Percentiles rank a stretch among this genome's conserved stretches.
Conservation (phyloP, 176 grass and related monocot genomes). For the Ampelocalamus luodianensis region DNA sequence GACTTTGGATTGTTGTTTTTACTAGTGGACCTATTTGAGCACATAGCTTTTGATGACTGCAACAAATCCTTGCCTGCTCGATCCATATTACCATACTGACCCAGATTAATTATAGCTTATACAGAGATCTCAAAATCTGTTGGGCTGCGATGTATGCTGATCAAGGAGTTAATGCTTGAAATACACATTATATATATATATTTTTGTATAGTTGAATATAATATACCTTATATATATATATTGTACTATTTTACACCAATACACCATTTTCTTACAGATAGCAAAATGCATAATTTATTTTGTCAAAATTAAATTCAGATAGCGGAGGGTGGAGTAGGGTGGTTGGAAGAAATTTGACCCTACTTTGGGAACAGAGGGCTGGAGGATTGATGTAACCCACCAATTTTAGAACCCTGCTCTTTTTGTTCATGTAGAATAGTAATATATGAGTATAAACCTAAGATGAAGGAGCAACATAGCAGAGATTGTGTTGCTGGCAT, state of each 20-base stretch:
- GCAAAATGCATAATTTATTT: background rate
- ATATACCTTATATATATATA: background rate
- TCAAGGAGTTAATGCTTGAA: background rate
- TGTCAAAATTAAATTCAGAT: background rate
- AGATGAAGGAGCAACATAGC: background rate
- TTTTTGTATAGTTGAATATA: background rate
- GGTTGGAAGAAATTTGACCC: background rate
- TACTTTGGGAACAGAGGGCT: background rate
- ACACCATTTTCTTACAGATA: background rate
- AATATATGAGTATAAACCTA: background rate
- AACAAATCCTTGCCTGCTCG: background rate
- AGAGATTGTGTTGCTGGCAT: background rate
- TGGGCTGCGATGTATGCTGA: conserved; percentile 1
- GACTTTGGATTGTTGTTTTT: background rate
- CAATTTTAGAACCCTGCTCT: background rate
- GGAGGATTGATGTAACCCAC: background rate
- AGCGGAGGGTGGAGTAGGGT: background rate
- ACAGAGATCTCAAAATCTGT: background rate
- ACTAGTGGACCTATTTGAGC: background rate
- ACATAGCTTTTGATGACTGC: background rate
- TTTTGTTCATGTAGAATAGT: background rate
- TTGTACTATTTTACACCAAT: background rate
- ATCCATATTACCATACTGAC: background rate
- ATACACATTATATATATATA: no score
- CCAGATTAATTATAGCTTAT: background rate